phyloP scores from a whole-genome alignment of 2,329 filamentous ascomycete species.

The Pseudocercospora vitis region DNA sequence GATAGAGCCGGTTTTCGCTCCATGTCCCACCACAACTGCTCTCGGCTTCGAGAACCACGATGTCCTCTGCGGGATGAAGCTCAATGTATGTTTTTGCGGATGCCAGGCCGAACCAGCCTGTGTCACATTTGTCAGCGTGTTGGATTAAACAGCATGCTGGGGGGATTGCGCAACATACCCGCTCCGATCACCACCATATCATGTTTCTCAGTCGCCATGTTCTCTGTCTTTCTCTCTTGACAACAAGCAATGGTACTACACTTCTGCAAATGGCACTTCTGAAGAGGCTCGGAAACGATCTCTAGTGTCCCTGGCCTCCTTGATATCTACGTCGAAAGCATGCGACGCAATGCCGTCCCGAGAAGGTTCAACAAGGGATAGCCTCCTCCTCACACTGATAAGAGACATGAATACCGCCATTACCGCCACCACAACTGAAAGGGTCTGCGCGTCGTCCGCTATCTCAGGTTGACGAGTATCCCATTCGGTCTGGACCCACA shows the following conservation, averaged over 20 bases:
- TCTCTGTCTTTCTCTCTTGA: constrained; percentile 7
- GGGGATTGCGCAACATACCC: constrained; percentile 43
- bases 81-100: constrained; percentile 52
- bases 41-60: constrained; percentile 47
- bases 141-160: constrained; percentile 1
- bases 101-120: constrained; percentile 49
- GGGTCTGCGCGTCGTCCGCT: constrained; percentile 9
- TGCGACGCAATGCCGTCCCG: constrained; percentile 6
- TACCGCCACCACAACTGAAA: constrained; percentile 8
- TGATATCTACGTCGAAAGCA: constrained; percentile 18
- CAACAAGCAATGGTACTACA: background rate
- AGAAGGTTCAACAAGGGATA: constrained; percentile 10
- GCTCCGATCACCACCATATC: constrained; percentile 47
- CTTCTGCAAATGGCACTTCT: background rate
- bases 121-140: constrained; percentile 7
- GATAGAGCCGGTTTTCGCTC: constrained; percentile 61
- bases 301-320: constrained; percentile 6
- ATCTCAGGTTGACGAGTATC: constrained; percentile 7
- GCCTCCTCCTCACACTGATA: constrained; percentile 17
- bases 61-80: constrained; percentile 42
- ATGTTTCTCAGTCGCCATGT: constrained; percentile 20
- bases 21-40: constrained; percentile 64
- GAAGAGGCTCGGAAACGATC: background rate
- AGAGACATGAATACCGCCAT: constrained; percentile 13
- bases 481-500: constrained; percentile 11